A percentile compares a stretch with the other conserved stretches of the same genome.
phyloP scores from a whole-genome alignment of 2,329 filamentous ascomycete species.

The Chrysoporthe austroafricana region DNA sequence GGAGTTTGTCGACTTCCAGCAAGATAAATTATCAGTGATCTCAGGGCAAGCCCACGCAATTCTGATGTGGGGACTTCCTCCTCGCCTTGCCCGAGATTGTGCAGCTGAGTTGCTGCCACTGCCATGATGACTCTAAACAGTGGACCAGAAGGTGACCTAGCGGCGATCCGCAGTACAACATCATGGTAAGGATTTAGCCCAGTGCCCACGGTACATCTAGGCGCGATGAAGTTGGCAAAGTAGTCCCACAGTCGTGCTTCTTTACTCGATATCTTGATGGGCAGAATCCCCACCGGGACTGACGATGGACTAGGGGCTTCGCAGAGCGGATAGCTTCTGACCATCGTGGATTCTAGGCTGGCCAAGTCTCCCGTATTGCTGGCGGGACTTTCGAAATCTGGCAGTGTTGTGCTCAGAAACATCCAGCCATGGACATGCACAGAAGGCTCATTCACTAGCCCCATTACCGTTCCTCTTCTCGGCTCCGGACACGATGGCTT shows the following conservation, averaged over 20 bases:
- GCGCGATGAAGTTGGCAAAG: slow-evolving; percentile 34
- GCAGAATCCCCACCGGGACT: neutral
- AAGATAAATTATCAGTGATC: slow-evolving; percentile 26
- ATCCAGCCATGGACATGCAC: slow-evolving; percentile 22
- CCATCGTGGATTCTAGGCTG: neutral
- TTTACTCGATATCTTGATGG: slow-evolving; percentile 2
- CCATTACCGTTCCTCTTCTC: neutral
- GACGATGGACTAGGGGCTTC: neutral
- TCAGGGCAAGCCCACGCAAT: slow-evolving; percentile 32
- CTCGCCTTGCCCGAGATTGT: slow-evolving; percentile 33
- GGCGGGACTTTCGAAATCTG: slow-evolving; percentile 19
- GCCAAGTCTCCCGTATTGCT: neutral
- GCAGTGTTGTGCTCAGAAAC: slow-evolving; percentile 24
- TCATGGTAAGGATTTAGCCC: slow-evolving; percentile 35
- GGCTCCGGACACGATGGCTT: neutral
- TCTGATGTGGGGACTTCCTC: slow-evolving; percentile 31
- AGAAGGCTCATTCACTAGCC: neutral
- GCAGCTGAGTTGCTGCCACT: slow-evolving; percentile 35
- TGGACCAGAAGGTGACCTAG: slow-evolving; percentile 31
- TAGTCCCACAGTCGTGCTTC: slow-evolving; percentile 35
- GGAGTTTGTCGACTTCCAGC: slow-evolving; percentile 24
- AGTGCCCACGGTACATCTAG: slow-evolving; percentile 34
- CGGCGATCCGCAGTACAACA: slow-evolving; percentile 35
- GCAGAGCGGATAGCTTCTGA: neutral
- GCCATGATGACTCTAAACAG: slow-evolving; percentile 37